A percentile compares a stretch with the other conserved stretches of the same genome.
Evolutionary conservation across 2,329 filamentous ascomycete species (phyloP).

Genomic region (Ciborinia camelliae): DNA sequence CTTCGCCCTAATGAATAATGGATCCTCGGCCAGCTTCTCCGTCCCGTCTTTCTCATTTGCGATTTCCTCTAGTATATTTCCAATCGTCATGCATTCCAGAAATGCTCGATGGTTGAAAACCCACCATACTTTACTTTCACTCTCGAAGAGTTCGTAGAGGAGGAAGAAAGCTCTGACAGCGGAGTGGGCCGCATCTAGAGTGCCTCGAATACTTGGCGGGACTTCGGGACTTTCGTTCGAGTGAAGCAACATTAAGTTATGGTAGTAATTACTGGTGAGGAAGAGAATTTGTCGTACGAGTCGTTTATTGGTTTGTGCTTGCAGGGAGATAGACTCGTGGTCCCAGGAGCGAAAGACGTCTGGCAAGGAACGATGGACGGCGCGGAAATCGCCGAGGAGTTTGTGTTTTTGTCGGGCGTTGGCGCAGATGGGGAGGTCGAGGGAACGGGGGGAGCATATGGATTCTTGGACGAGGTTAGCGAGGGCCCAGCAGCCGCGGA

Average conservation of each 20-base stretch:
- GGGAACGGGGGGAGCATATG: constrained; percentile 70
- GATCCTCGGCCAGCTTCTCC: constrained; percentile 49
- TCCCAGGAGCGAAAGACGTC: constrained; percentile 67
- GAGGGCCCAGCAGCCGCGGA: constrained; percentile 67
- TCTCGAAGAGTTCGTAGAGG: constrained; percentile 63
- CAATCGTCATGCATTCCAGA: constrained; percentile 69
- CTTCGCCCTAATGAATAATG: constrained; percentile 57
- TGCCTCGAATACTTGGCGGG: constrained; percentile 63
- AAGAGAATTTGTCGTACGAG: constrained; percentile 73
- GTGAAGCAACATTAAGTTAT: constrained; percentile 77
- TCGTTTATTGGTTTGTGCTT: constrained; percentile 57
- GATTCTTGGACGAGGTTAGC: constrained; percentile 75
- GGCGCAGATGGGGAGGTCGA: constrained; percentile 68
- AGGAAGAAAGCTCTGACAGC: constrained; percentile 73
- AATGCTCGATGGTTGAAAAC: constrained; percentile 80
- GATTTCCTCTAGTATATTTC: constrained; percentile 54
- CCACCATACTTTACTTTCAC: constrained; percentile 78
- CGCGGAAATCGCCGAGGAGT: constrained; percentile 65
- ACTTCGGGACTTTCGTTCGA: constrained; percentile 63
- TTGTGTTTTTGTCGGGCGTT: constrained; percentile 67
- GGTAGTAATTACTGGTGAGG: constrained; percentile 77
- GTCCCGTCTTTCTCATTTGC: constrained; percentile 45
- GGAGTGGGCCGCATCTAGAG: constrained; percentile 72
- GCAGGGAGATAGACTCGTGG: constrained; percentile 54
- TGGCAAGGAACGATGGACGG: constrained; percentile 71